phyloP scores from a whole-genome alignment of 768 basidiomycete species.

The Suillus cothurnatus region DNA sequence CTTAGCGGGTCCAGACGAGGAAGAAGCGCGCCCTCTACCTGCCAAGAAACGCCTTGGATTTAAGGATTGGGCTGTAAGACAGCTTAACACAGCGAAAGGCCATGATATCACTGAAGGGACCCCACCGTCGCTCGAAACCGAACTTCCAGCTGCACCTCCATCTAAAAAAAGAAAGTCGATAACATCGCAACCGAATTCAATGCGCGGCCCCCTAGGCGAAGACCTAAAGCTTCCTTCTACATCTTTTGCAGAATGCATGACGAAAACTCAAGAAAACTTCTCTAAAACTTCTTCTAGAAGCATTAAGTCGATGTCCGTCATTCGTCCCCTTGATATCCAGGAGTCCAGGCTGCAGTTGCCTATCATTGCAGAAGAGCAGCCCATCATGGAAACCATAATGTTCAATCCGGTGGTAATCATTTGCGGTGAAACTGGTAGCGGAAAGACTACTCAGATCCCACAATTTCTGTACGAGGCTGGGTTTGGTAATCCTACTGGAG shows the following conservation, averaged over 20 bases:
- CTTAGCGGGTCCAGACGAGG: constrained; percentile 19
- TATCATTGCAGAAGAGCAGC: constrained; percentile 91
- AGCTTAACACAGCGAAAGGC: constrained; percentile 56
- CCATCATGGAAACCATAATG: constrained; percentile 89
- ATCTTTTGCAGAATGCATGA: constrained; percentile 54
- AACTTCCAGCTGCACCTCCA: constrained; percentile 15
- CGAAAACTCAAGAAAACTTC: constrained; percentile 10
- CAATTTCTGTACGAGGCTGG: constrained; percentile 99
- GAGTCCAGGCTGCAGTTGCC: constrained; percentile 81
- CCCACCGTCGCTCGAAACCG: constrained; percentile 12
- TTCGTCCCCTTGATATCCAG: constrained; percentile 69
- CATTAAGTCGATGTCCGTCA: constrained; percentile 53
- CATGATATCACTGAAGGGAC: constrained; percentile 34
- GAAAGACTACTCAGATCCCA: constrained; percentile 97
- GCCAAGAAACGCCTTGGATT: constrained; percentile 57
- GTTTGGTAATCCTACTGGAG: constrained; percentile 81
- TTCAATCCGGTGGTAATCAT: constrained; percentile 75
- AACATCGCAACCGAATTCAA: constrained; percentile 28
- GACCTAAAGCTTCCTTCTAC: constrained; percentile 67
- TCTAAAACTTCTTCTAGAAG: constrained; percentile 23
- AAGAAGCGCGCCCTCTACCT: constrained; percentile 24
- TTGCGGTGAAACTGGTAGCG: constrained; percentile 95
- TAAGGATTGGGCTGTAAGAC: constrained; percentile 89
- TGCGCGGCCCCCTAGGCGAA: constrained; percentile 83
- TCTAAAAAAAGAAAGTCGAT: constrained; percentile 52